phyloP scores from a whole-genome alignment of 768 basidiomycete genomes.

The Tubosaeta brunneosetosa region DNA sequence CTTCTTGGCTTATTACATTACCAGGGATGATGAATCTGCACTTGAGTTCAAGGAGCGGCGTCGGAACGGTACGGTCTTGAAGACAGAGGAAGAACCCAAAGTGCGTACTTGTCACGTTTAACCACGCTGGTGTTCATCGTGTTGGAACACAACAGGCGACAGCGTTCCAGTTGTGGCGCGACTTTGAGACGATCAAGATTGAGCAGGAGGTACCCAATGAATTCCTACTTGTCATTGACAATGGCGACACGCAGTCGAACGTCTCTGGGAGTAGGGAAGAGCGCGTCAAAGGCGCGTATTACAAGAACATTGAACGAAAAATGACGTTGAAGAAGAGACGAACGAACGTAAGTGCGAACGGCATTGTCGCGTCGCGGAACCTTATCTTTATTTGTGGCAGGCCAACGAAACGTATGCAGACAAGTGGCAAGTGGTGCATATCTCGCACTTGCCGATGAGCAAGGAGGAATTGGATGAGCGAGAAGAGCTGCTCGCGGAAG shows the following conservation, averaged over 20 bases:
- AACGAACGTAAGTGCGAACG: conserved; percentile 53
- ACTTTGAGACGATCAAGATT: conserved; percentile 84
- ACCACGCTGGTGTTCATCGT: neutral
- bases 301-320: conserved; percentile 86
- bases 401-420: conserved; percentile 68
- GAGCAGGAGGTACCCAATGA: conserved; percentile 86
- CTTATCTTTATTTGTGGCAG: conserved; percentile 31
- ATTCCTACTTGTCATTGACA: conserved; percentile 71
- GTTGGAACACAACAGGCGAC: conserved; percentile 44
- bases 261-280: conserved; percentile 36
- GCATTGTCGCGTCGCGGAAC: neutral
- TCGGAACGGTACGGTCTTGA: conserved; percentile 37
- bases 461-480: conserved; percentile 74
- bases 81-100: conserved; percentile 52
- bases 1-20: conserved; percentile 82
- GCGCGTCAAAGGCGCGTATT: conserved; percentile 69
- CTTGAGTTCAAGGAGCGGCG: conserved; percentile 60
- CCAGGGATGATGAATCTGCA: conserved; percentile 69
- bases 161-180: conserved; percentile 70
- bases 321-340: conserved; percentile 85
- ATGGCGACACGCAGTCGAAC: conserved; percentile 40
- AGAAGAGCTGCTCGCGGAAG: conserved; percentile 73
- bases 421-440: conserved; percentile 78
- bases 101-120: conserved; percentile 30
- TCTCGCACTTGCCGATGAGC: conserved; percentile 66